Percentiles rank a stretch among this genome's conserved stretches.
These are phyloP conservation scores for Amesomyces nigricolor DNA, from an alignment of 2,329 filamentous ascomycete species.

Conservation along the genomic window DNA sequence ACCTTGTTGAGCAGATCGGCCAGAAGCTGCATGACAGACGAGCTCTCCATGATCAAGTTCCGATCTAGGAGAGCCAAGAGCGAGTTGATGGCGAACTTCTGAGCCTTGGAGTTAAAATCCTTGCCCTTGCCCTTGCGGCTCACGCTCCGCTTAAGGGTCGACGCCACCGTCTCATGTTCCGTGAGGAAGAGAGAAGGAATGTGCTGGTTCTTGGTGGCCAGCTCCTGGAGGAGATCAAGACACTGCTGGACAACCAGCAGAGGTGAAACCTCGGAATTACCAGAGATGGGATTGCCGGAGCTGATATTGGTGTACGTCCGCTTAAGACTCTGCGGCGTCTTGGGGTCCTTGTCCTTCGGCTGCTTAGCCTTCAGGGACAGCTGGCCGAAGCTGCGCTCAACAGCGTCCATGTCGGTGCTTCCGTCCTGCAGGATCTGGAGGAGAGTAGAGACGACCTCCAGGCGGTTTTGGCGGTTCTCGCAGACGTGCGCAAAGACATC, in stretches of 20 bases:
- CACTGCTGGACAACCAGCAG: slow-evolving; percentile 95
- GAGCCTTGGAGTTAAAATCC: slow-evolving; percentile 73
- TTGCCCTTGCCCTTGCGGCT: slow-evolving; percentile 91
- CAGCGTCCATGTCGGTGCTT: slow-evolving; percentile 84
- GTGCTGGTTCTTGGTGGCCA: slow-evolving; percentile 79
- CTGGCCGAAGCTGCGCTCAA: slow-evolving; percentile 92
- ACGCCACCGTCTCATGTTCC: slow-evolving; percentile 74
- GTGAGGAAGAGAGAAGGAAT: slow-evolving; percentile 89
- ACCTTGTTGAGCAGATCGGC: slow-evolving; percentile 83
- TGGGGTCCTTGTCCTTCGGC: slow-evolving; percentile 60
- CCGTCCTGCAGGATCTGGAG: slow-evolving; percentile 94
- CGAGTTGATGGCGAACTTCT: slow-evolving; percentile 88
- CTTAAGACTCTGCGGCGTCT: slow-evolving; percentile 77
- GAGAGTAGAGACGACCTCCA: slow-evolving; percentile 88
- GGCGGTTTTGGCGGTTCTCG: slow-evolving; percentile 91
- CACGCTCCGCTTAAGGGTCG: slow-evolving; percentile 68
- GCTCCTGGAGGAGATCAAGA: slow-evolving; percentile 73
- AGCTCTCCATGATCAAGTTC: slow-evolving; percentile 94
- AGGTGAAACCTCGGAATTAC: slow-evolving; percentile 84
- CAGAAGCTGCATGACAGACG: slow-evolving; percentile 91
- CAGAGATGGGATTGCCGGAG: slow-evolving; percentile 40
- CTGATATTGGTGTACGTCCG: slow-evolving; percentile 61
- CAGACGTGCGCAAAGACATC: slow-evolving; percentile 86
- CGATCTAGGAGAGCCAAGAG: slow-evolving; percentile 82
- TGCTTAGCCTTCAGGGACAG: slow-evolving; percentile 88